Percentiles rank a stretch among this genome's conserved stretches.
Evolutionary conservation across 2,329 filamentous ascomycete species (phyloP).

Genomic region (Fusarium sp.): DNA sequence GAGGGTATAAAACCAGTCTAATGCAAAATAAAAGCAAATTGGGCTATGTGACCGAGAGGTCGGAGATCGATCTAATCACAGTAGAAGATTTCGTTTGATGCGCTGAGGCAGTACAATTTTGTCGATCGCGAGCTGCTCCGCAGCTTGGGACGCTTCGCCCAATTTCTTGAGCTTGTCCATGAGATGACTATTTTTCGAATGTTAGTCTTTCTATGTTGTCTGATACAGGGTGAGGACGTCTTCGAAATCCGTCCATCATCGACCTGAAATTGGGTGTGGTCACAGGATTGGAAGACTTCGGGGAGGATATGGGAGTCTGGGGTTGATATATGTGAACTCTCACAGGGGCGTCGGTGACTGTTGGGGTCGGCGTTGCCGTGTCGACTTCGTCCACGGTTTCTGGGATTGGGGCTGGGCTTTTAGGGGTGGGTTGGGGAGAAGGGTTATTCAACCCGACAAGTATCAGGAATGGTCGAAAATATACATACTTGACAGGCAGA

Average conservation of each 20-base stretch:
- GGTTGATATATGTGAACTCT: not conserved
- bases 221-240: conserved; percentile 45
- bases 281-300: conserved; percentile 25
- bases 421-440: not conserved
- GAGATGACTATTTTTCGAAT: conserved; percentile 58
- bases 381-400: not conserved
- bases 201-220: conserved; percentile 51
- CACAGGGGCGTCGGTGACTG: conserved; percentile 11
- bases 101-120: conserved; percentile 54
- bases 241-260: conserved; percentile 44
- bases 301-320: conserved; percentile 10
- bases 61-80: conserved; percentile 16
- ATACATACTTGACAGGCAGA: conserved; percentile 67
- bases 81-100: conserved; percentile 57
- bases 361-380: conserved; percentile 6
- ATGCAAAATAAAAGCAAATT: conserved; percentile 6
- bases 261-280: conserved; percentile 41
- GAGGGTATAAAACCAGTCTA: conserved; percentile 35
- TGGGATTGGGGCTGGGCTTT: not conserved
- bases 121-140: conserved; percentile 50
- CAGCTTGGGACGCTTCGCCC: conserved; percentile 53
- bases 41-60: not conserved
- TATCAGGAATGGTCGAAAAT: conserved; percentile 52
- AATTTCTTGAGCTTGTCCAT: conserved; percentile 65
- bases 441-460: conserved; percentile 43